phyloP scores from a whole-genome alignment of 2,329 filamentous ascomycete genomes.

The Xylariaceae sp. region DNA sequence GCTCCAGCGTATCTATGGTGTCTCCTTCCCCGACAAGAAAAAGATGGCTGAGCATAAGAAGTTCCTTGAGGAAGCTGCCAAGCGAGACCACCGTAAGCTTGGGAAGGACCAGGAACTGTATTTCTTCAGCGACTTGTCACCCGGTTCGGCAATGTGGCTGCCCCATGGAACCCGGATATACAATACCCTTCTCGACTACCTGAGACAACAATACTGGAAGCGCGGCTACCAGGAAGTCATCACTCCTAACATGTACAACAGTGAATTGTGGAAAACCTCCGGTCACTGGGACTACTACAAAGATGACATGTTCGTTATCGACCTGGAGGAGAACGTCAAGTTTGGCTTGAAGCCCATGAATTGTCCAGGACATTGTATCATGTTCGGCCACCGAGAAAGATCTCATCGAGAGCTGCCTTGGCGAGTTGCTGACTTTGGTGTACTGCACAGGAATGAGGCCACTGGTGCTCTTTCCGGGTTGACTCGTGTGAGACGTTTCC shows the following conservation, averaged over 20 bases:
- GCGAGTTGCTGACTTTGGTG: slow-evolving; percentile 80
- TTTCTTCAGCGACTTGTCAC: slow-evolving; percentile 93
- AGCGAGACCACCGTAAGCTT: slow-evolving; percentile 91
- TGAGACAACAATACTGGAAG: slow-evolving; percentile 85
- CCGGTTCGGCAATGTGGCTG: slow-evolving; percentile 87
- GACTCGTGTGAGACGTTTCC: slow-evolving; percentile 79
- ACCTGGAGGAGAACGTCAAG: slow-evolving; percentile 58
- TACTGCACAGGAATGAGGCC: slow-evolving; percentile 81
- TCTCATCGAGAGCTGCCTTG: slow-evolving; percentile 80
- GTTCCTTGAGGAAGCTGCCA: slow-evolving; percentile 95
- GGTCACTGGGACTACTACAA: slow-evolving; percentile 93
- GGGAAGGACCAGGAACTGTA: slow-evolving; percentile 95
- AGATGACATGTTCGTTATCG: slow-evolving; percentile 69
- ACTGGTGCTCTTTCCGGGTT: slow-evolving; percentile 77
- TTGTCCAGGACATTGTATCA: slow-evolving; percentile 81
- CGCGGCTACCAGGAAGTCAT: slow-evolving; percentile 94
- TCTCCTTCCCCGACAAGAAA: slow-evolving; percentile 95
- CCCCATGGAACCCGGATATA: slow-evolving; percentile 92
- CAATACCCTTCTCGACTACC: slow-evolving; percentile 77
- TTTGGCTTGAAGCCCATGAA: slow-evolving; percentile 93
- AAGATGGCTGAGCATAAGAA: slow-evolving; percentile 88
- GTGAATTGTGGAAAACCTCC: slow-evolving; percentile 87
- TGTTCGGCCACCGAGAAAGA: slow-evolving; percentile 69
- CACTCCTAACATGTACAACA: slow-evolving; percentile 95
- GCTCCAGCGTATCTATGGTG: slow-evolving; percentile 91